Percentiles rank a stretch among this genome's conserved stretches.
Evolutionary conservation across 345 rosid genomes (phyloP).

Genomic region (Raphanus raphanistrum): DNA sequence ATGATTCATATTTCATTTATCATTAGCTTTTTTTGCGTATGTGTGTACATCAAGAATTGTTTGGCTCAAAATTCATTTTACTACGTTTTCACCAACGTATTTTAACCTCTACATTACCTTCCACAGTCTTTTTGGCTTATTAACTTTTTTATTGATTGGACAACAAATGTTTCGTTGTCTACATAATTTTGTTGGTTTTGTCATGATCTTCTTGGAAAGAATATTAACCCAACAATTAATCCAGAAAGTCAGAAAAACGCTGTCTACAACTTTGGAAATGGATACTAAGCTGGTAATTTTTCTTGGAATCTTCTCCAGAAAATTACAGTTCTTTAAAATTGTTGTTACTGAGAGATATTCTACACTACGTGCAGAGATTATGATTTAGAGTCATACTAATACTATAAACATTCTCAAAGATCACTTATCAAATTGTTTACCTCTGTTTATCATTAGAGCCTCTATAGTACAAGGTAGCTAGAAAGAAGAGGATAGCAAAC

Average conservation of each 20-base stretch:
- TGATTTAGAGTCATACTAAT: no score
- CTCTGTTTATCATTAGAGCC: no score
- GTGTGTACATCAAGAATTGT: neutral
- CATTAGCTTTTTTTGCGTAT: neutral
- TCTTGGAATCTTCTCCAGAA: neutral
- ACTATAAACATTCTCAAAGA: no score
- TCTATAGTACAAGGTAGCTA: neutral
- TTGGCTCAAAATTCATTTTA: neutral
- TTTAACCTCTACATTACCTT: neutral
- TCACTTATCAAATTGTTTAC: no score
- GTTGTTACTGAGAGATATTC: no score
- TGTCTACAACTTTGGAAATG: neutral
- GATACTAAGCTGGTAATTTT: neutral
- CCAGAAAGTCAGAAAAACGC: neutral
- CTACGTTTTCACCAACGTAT: neutral
- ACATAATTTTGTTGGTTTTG: neutral
- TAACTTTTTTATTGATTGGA: neutral
- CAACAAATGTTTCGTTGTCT: neutral
- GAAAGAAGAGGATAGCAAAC: slow-evolving; percentile 25
- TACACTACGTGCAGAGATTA: no score
- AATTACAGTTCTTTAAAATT: no score
- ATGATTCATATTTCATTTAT: neutral
- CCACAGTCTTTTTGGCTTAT: neutral
- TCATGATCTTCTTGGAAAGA: neutral
- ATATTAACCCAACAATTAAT: neutral